Conservation (phyloP, 192 early-diverging fungal species). For the Haplosporangium gracile region DNA sequence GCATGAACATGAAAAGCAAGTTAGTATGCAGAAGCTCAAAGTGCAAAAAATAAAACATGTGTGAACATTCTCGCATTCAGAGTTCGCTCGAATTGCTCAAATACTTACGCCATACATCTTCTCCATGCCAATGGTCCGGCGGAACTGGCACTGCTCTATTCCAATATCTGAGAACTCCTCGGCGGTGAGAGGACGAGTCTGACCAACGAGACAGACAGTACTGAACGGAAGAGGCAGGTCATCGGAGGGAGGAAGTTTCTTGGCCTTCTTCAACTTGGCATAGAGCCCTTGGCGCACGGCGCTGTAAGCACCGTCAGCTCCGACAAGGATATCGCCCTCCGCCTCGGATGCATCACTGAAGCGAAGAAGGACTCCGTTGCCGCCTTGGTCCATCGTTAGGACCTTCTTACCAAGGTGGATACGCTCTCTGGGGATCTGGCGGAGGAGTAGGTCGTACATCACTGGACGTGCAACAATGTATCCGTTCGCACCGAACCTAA, state of each 20-base stretch:
- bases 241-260: not conserved
- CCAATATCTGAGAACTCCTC: constrained; percentile 5
- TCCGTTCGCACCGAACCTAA: not conserved
- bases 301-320: constrained; percentile 28
- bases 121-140: not conserved
- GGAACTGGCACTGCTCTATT: not conserved
- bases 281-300: constrained; percentile 18
- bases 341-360: not conserved
- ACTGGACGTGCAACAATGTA: not conserved
- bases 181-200: not conserved
- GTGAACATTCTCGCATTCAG: not conserved
- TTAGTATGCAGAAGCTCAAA: no score
- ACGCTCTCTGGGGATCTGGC: constrained; percentile 17
- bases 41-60: not conserved
- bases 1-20: no score
- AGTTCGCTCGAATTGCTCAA: no score
- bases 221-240: not conserved
- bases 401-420: constrained; percentile 31
- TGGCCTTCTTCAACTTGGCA: not conserved
- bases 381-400: not conserved
- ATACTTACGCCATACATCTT: constrained; percentile 6
- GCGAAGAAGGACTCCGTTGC: constrained; percentile 13
- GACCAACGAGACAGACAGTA: constrained; percentile 13
- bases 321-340: constrained; percentile 30
- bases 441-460: constrained; percentile 1